A percentile compares a stretch with the other conserved stretches of the same genome.
phyloP scores from a whole-genome alignment of 495 filamentous ascomycete species.

The Amniculicola lignicola region DNA sequence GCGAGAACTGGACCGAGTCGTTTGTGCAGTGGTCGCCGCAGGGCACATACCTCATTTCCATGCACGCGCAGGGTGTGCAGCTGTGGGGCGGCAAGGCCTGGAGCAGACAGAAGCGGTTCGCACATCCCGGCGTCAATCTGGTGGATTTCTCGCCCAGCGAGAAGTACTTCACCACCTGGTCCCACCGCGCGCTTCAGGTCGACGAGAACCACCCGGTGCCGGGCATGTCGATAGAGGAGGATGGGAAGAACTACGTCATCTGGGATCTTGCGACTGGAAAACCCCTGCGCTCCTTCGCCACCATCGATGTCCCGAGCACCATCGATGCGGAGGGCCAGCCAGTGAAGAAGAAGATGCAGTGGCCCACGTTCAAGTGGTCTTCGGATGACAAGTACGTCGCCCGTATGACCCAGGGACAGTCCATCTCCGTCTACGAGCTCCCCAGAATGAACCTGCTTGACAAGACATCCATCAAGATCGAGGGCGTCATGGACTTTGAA shows the following conservation, averaged over 20 bases:
- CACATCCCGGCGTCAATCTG: constrained; percentile 91
- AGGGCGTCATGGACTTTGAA: constrained; percentile 95
- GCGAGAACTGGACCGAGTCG: constrained; percentile 91
- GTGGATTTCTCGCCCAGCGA: constrained; percentile 93
- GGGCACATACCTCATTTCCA: constrained; percentile 89
- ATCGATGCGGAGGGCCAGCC: constrained; percentile 62
- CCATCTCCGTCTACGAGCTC: constrained; percentile 91
- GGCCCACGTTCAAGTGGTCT: constrained; percentile 99
- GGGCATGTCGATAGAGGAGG: constrained; percentile 74
- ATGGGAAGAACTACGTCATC: constrained; percentile 98
- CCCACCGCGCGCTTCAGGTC: constrained; percentile 82
- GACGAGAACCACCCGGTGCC: constrained; percentile 77
- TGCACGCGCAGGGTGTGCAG: constrained; percentile 92
- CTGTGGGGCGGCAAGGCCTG: constrained; percentile 91
- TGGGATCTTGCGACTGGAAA: constrained; percentile 94
- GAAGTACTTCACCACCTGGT: constrained; percentile 95
- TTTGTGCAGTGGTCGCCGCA: constrained; percentile 97
- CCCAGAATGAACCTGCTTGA: constrained; percentile 88
- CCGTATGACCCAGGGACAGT: constrained; percentile 78
- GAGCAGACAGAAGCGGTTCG: constrained; percentile 85
- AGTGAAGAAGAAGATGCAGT: constrained; percentile 84
- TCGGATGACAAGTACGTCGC: constrained; percentile 96
- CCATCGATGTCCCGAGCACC: constrained; percentile 68
- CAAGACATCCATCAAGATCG: constrained; percentile 87
- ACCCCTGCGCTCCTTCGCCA: constrained; percentile 86